Evolutionary conservation across 2,329 filamentous ascomycete genomes (phyloP).

Genomic region (Fusarium agapanthi): DNA sequence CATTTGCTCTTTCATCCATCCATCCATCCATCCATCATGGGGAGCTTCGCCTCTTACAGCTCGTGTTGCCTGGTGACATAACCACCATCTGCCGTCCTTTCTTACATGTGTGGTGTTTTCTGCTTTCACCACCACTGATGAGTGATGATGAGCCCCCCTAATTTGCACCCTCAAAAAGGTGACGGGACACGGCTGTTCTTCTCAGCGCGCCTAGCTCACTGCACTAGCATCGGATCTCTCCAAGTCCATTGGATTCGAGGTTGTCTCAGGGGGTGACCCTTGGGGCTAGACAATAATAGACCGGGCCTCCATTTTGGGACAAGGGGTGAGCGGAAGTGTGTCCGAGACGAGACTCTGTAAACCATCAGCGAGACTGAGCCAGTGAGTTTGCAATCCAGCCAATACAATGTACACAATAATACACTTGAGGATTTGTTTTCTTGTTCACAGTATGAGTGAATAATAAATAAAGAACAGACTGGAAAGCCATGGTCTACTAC

Average conservation of each 20-base stretch:
- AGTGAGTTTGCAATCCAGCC: slow-evolving; percentile 4
- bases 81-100: slow-evolving; percentile 13
- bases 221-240: slow-evolving; percentile 34
- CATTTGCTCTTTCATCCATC: slow-evolving; percentile 8
- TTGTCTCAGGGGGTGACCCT: slow-evolving; percentile 42
- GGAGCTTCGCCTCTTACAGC: slow-evolving; percentile 34
- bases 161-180: slow-evolving; percentile 4
- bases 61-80: slow-evolving; percentile 35
- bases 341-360: slow-evolving; percentile 30
- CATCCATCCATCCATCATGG: slow-evolving; percentile 31
- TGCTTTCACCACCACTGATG: slow-evolving; percentile 2
- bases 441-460: not conserved
- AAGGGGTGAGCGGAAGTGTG: slow-evolving; percentile 25
- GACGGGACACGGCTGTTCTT: slow-evolving; percentile 7
- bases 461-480: not conserved
- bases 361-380: not conserved
- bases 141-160: not conserved
- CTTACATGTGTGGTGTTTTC: not conserved
- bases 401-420: slow-evolving; percentile 20
- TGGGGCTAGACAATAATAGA: slow-evolving; percentile 37
- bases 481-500: slow-evolving; percentile 1
- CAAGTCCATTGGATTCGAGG: slow-evolving; percentile 32
- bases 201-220: slow-evolving; percentile 30
- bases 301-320: slow-evolving; percentile 14
- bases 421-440: not conserved